A percentile compares a stretch with the other conserved stretches of the same genome.
These are phyloP conservation scores for Asterionellopsis glacialis DNA, from an alignment of 108 stramenopile species.

Conservation along the genomic window DNA sequence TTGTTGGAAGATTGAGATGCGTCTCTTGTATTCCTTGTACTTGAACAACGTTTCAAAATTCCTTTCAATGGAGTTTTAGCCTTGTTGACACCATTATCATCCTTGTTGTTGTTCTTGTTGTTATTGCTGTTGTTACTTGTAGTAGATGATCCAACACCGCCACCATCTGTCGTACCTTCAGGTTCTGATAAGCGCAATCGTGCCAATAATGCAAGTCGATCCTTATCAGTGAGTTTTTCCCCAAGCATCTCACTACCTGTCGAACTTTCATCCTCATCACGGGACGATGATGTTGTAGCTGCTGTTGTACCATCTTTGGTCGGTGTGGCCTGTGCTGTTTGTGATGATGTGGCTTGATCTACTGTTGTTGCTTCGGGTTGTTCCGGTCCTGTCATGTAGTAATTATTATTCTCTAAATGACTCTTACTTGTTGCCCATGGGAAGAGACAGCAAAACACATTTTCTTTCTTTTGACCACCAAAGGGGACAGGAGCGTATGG, in stretches of 20 bases:
- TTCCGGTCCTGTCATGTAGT: no score
- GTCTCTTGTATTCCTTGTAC: neutral
- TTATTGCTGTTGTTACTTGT: no score
- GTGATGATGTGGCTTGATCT: no score
- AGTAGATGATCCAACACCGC: neutral
- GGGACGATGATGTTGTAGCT: neutral
- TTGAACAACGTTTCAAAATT: constrained; percentile 29
- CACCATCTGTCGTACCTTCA: neutral
- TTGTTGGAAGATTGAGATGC: neutral
- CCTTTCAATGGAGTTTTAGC: constrained; percentile 8
- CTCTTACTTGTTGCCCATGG: constrained; percentile 1
- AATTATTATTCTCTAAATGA: no score
- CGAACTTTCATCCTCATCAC: constrained; percentile 28
- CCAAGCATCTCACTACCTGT: constrained; percentile 36
- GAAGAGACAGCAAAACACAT: constrained; percentile 14
- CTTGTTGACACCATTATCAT: neutral
- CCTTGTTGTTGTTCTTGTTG: neutral
- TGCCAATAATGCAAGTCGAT: constrained; percentile 42
- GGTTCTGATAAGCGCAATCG: constrained; percentile 30
- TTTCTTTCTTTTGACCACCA: constrained; percentile 2
- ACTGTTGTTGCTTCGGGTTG: no score
- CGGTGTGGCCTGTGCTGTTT: no score
- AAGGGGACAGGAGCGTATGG: no score
- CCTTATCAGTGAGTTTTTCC: constrained; percentile 33
- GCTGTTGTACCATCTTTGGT: no score